Conservation (phyloP, 495 filamentous ascomycete genomes). For the Talaromyces stipitatus region DNA sequence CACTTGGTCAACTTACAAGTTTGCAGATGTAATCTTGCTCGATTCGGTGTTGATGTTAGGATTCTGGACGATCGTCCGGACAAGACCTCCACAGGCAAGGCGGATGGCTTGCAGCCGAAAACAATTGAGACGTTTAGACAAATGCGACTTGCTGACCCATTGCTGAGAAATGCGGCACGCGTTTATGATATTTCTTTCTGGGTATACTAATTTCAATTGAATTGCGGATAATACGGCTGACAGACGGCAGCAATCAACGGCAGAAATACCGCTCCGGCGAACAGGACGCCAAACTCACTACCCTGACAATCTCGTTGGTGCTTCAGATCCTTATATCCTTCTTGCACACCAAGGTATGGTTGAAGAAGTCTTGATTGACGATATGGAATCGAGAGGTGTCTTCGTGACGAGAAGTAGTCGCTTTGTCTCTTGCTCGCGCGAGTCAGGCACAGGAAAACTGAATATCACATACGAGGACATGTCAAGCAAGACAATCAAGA, state of each 20-base stretch:
- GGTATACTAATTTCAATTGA: conserved; percentile 23
- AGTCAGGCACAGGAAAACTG: conserved; percentile 47
- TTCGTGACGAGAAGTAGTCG: conserved; percentile 47
- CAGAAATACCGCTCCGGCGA: conserved; percentile 43
- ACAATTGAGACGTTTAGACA: conserved; percentile 69
- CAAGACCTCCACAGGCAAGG: conserved; percentile 63
- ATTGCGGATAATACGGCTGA: conserved; percentile 2
- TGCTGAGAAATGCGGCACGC: conserved; percentile 54
- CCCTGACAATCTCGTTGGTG: conserved; percentile 59
- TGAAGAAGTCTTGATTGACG: conserved; percentile 57
- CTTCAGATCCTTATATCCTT: conserved; percentile 62
- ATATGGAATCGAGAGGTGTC: conserved; percentile 50
- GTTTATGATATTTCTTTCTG: conserved; percentile 69
- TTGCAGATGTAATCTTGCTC: conserved; percentile 52
- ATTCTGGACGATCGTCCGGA: conserved; percentile 65
- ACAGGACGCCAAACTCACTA: conserved; percentile 65
- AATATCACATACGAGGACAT: conserved; percentile 32
- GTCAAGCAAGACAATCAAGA: conserved; percentile 44
- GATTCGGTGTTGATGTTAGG: conserved; percentile 60
- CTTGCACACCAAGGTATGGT: conserved; percentile 71
- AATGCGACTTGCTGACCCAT: conserved; percentile 55
- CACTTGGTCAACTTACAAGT: not conserved
- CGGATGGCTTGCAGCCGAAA: conserved; percentile 73
- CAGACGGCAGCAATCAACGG: conserved; percentile 44
- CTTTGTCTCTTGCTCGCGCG: conserved; percentile 44